Conservation (phyloP, 768 basidiomycete species). For the Galerina sulciceps region DNA sequence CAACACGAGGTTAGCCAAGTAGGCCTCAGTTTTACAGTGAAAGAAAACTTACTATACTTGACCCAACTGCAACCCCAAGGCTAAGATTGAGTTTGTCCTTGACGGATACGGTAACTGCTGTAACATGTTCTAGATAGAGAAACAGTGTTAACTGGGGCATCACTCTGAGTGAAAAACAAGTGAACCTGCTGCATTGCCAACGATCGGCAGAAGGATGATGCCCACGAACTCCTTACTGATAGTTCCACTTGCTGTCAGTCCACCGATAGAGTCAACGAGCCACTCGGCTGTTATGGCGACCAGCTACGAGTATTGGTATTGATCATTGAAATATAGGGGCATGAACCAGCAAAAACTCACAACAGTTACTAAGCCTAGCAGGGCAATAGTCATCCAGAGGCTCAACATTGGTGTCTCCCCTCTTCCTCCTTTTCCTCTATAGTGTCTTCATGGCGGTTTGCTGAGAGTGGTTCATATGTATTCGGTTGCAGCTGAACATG, state of each 20-base stretch:
- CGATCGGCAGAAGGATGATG: slow-evolving; percentile 84
- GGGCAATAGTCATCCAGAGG: slow-evolving; percentile 50
- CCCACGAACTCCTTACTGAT: slow-evolving; percentile 87
- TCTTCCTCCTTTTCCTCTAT: slow-evolving; percentile 36
- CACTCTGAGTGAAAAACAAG: background rate
- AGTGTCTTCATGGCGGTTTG: background rate
- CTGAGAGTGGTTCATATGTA: no score
- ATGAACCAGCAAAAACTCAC: slow-evolving; percentile 46
- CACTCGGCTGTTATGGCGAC: slow-evolving; percentile 70
- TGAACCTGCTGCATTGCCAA: slow-evolving; percentile 82
- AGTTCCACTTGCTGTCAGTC: slow-evolving; percentile 56
- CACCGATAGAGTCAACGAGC: slow-evolving; percentile 83
- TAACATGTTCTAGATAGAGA: slow-evolving; percentile 72
- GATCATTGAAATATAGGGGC: background rate
- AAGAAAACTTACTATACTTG: slow-evolving; percentile 64
- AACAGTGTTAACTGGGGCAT: background rate
- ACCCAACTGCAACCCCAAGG: slow-evolving; percentile 88
- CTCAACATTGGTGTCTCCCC: slow-evolving; percentile 60
- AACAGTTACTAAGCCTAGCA: slow-evolving; percentile 66
- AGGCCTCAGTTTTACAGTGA: background rate
- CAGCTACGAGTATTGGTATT: slow-evolving; percentile 42
- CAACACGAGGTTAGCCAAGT: slow-evolving; percentile 1
- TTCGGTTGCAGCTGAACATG: background rate
- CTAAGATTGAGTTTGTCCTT: slow-evolving; percentile 89
- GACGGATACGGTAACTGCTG: slow-evolving; percentile 89